A percentile compares a stretch with the other conserved stretches of the same genome.
Evolutionary conservation across 1,139 yeast species (phyloP).

Genomic region (Sugiyamaella castrensis): DNA sequence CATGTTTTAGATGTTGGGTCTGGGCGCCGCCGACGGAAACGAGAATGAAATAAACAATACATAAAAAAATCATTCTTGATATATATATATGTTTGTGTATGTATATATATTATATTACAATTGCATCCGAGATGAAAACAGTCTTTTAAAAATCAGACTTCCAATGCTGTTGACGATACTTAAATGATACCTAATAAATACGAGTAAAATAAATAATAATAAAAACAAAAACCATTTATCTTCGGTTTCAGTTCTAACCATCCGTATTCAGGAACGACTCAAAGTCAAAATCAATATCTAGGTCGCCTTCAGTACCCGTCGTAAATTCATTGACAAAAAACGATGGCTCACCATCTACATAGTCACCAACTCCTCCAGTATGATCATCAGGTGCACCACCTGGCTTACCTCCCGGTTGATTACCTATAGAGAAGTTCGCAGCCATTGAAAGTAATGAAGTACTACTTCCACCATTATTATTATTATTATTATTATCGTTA

Average conservation of each 20-base stretch:
- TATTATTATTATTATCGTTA: slow-evolving; percentile 2
- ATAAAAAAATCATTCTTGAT: too few relatives aligned
- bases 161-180: too few relatives aligned
- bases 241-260: slow-evolving; percentile 17
- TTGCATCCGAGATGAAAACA: too few relatives aligned
- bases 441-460: slow-evolving; percentile 26
- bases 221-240: neutral
- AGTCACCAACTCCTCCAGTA: slow-evolving; percentile 19
- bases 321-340: slow-evolving; percentile 34
- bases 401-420: slow-evolving; percentile 5
- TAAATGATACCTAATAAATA: slow-evolving; percentile 1
- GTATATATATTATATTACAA: too few relatives aligned
- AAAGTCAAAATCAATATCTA: slow-evolving; percentile 39
- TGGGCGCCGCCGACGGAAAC: too few relatives aligned
- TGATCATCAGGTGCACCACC: slow-evolving; percentile 8
- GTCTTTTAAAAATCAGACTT: too few relatives aligned
- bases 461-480: slow-evolving; percentile 16
- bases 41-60: too few relatives aligned
- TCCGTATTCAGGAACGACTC: slow-evolving; percentile 37
- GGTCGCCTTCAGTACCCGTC: slow-evolving; percentile 30
- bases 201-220: slow-evolving; percentile 3
- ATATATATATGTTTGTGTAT: too few relatives aligned
- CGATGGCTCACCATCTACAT: slow-evolving; percentile 18
- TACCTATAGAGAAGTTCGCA: slow-evolving; percentile 23
- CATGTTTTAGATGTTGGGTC: too few relatives aligned